Conservation (phyloP, 1,139 yeast species). For the Entelexis sorbosivorans region DNA sequence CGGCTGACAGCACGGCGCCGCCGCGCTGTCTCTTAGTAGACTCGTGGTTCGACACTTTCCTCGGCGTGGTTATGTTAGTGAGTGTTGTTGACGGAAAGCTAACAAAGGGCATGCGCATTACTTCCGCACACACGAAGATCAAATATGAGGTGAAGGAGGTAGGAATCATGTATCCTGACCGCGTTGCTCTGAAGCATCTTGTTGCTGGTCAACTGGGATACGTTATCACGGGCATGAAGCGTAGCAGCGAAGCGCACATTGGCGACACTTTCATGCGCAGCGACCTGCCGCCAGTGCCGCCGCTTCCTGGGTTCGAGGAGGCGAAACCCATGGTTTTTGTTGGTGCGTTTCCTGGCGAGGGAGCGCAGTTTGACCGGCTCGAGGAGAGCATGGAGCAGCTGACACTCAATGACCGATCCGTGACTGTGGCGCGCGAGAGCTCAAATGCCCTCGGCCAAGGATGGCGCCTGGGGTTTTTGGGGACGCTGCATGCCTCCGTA, state of each 20-base stretch:
- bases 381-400: conserved; percentile 84
- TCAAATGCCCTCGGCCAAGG: conserved; percentile 95
- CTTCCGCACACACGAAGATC: conserved; percentile 65
- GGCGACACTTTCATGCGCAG: conserved; percentile 80
- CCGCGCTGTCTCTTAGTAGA: conserved; percentile 76
- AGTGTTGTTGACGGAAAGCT: conserved; percentile 75
- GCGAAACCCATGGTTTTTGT: conserved; percentile 97
- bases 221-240: conserved; percentile 85
- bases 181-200: conserved; percentile 47
- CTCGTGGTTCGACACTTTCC: conserved; percentile 91
- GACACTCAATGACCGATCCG: conserved; percentile 85
- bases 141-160: conserved; percentile 82
- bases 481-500: conserved; percentile 90
- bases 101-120: conserved; percentile 59
- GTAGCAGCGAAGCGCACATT: conserved; percentile 72
- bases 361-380: conserved; percentile 74
- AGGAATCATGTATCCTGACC: conserved; percentile 92
- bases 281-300: conserved; percentile 51
- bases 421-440: conserved; percentile 77
- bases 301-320: conserved; percentile 91
- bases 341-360: conserved; percentile 96
- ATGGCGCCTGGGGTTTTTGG: conserved; percentile 91
- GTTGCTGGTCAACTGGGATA: conserved; percentile 92
- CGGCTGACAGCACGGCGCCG: conserved; percentile 35
- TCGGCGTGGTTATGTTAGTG: conserved; percentile 84